Percentiles rank a stretch among this genome's conserved stretches.
Conservation (phyloP, 495 filamentous ascomycete species). For the Lepidopterella palustris region DNA sequence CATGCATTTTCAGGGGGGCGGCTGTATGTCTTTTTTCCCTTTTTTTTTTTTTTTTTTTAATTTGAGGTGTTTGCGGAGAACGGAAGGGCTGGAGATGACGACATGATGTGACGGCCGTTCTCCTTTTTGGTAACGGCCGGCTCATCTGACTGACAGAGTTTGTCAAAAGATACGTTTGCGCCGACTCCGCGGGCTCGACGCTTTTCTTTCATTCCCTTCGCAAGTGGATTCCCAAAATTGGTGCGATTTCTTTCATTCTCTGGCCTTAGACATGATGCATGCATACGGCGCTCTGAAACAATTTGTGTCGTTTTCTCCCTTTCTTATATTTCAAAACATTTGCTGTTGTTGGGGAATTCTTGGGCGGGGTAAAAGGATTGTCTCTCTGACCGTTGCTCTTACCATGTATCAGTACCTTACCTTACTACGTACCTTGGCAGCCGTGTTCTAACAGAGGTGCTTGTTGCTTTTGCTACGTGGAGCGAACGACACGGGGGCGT, state of each 20-base stretch:
- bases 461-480: constrained; percentile 14
- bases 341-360: not conserved
- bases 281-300: constrained; percentile 25
- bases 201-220: not conserved
- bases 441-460: not conserved
- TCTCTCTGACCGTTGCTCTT: not conserved
- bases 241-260: constrained; percentile 5
- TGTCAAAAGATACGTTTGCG: constrained; percentile 14
- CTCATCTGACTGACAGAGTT: constrained; percentile 1
- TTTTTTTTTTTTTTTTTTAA: not conserved
- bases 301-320: constrained; percentile 9
- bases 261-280: constrained; percentile 26
- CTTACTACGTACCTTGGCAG: not conserved
- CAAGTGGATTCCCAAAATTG: constrained; percentile 6
- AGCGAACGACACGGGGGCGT: constrained; percentile 17
- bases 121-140: not conserved
- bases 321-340: constrained; percentile 6
- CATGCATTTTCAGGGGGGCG: constrained; percentile 27
- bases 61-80: constrained; percentile 17
- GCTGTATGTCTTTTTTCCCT: constrained; percentile 21
- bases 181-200: not conserved
- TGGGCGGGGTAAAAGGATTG: constrained; percentile 3
- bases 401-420: not conserved
- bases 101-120: constrained; percentile 6
- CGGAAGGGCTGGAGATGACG: constrained; percentile 7